A percentile compares a stretch with the other conserved stretches of the same genome.
phyloP scores from a whole-genome alignment of 345 rosid species.

The Capsella bursapastoris region DNA sequence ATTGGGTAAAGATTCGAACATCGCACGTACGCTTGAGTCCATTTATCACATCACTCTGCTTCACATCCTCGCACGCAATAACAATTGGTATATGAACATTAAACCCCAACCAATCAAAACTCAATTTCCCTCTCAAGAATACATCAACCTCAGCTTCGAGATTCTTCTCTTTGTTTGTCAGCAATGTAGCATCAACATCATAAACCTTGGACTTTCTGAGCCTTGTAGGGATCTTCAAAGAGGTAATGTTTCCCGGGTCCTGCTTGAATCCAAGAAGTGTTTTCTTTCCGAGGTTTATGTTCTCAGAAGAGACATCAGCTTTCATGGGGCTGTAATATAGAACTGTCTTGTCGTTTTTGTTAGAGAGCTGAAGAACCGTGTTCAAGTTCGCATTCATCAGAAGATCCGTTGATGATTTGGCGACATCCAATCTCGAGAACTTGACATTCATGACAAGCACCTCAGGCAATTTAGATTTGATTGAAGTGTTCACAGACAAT shows the following conservation, averaged over 20 bases:
- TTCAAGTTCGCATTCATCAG: constrained; percentile 33
- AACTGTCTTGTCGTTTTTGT: constrained; percentile 36
- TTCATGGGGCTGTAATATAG: constrained; percentile 35
- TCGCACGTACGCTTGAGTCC: constrained; percentile 39
- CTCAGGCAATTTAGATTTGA: constrained; percentile 42
- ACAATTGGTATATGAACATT: constrained; percentile 38
- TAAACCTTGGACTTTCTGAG: constrained; percentile 22
- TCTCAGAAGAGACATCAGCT: constrained; percentile 36
- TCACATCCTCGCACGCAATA: constrained; percentile 41
- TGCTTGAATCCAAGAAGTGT: constrained; percentile 39
- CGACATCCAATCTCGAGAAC: constrained; percentile 32
- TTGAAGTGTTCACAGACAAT: constrained; percentile 16
- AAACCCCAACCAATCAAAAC: constrained; percentile 44
- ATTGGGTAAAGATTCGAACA: constrained; percentile 40
- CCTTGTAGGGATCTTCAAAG: constrained; percentile 1
- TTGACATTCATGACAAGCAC: constrained; percentile 29
- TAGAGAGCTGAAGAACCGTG: constrained; percentile 40
- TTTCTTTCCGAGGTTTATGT: constrained; percentile 36
- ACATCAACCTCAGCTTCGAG: constrained; percentile 38
- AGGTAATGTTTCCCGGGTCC: constrained; percentile 21
- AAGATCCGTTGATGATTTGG: constrained; percentile 21
- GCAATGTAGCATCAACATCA: constrained; percentile 39
- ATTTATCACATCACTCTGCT: constrained; percentile 38
- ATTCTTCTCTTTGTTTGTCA: constrained; percentile 31
- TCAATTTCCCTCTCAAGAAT: constrained; percentile 38